Percentiles rank a stretch among this genome's conserved stretches.
Conservation (phyloP, 1,139 yeast species). For the Diutina mesorugosa region DNA sequence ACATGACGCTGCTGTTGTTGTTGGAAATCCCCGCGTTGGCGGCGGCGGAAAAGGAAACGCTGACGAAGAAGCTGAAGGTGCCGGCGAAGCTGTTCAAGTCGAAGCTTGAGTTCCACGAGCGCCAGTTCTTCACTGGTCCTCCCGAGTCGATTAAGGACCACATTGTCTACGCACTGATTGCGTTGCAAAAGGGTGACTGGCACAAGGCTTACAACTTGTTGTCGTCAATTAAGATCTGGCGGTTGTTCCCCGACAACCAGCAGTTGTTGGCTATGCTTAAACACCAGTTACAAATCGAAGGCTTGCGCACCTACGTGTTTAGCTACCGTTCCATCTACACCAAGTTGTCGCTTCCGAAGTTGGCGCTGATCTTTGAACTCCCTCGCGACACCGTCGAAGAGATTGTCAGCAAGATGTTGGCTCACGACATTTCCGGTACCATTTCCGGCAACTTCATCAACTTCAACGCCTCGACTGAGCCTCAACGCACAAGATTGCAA, state of each 20-base stretch:
- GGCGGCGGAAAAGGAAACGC: constrained; percentile 13
- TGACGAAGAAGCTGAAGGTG: constrained; percentile 40
- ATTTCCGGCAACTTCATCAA: constrained; percentile 48
- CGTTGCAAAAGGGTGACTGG: constrained; percentile 90
- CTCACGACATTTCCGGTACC: constrained; percentile 9
- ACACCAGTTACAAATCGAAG: constrained; percentile 75
- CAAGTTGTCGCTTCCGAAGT: constrained; percentile 57
- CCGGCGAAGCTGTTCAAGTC: constrained; percentile 80
- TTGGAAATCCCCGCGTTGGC: constrained; percentile 84
- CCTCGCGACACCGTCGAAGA: constrained; percentile 42
- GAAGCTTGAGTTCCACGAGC: constrained; percentile 84
- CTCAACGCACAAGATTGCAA: constrained; percentile 77
- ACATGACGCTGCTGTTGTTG: constrained; percentile 80
- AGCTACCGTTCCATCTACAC: constrained; percentile 69
- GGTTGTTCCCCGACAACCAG: constrained; percentile 59
- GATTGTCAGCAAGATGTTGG: constrained; percentile 63
- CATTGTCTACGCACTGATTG: constrained; percentile 86
- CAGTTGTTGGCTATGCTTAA: constrained; percentile 58
- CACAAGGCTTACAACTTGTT: constrained; percentile 59
- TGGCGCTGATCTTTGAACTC: constrained; percentile 58
- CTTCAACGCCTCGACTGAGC: constrained; percentile 51
- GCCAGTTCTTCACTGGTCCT: constrained; percentile 94
- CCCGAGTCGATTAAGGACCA: constrained; percentile 95
- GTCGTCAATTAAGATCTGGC: constrained; percentile 78
- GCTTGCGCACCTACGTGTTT: constrained; percentile 81